phyloP scores from a whole-genome alignment of 306 rosid species.

The Senna tora region DNA sequence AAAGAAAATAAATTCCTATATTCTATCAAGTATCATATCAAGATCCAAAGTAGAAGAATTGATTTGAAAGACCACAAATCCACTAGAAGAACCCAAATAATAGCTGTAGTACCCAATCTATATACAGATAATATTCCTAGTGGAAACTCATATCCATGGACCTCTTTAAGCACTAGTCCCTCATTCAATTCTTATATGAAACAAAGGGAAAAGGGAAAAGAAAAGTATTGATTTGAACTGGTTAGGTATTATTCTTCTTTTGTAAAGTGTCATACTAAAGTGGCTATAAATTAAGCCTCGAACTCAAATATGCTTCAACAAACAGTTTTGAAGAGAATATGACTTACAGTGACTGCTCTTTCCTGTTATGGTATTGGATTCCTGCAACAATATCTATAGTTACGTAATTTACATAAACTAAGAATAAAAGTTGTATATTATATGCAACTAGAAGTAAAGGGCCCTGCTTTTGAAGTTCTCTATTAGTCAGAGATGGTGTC shows the following conservation, averaged over 20 bases:
- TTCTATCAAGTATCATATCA: slow-evolving; percentile 32
- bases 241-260: slow-evolving; percentile 33
- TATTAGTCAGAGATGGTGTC: slow-evolving; percentile 29
- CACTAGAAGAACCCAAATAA: slow-evolving; percentile 26
- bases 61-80: slow-evolving; percentile 46
- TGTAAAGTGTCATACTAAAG: background rate
- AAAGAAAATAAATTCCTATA: slow-evolving; percentile 36
- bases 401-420: slow-evolving; percentile 20
- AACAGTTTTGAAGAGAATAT: slow-evolving; percentile 7
- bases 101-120: slow-evolving; percentile 34
- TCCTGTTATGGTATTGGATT: slow-evolving; percentile 38
- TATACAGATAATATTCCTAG: slow-evolving; percentile 31
- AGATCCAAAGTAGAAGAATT: slow-evolving; percentile 37
- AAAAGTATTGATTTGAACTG: slow-evolving; percentile 26
- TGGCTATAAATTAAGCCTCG: slow-evolving; percentile 25
- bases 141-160: slow-evolving; percentile 37
- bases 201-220: slow-evolving; percentile 19
- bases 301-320: slow-evolving; percentile 19
- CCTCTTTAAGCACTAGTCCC: slow-evolving; percentile 8
- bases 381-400: slow-evolving; percentile 15
- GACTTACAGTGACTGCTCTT: slow-evolving; percentile 17
- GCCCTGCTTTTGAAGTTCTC: slow-evolving; percentile 3
- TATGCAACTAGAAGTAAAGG: background rate
- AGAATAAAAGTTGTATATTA: background rate
- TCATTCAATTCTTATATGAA: slow-evolving; percentile 16